Percentiles rank a stretch among this genome's conserved stretches.
Conservation (phyloP, 2,329 filamentous ascomycete species). For the Emmonsiellopsis sp. region DNA sequence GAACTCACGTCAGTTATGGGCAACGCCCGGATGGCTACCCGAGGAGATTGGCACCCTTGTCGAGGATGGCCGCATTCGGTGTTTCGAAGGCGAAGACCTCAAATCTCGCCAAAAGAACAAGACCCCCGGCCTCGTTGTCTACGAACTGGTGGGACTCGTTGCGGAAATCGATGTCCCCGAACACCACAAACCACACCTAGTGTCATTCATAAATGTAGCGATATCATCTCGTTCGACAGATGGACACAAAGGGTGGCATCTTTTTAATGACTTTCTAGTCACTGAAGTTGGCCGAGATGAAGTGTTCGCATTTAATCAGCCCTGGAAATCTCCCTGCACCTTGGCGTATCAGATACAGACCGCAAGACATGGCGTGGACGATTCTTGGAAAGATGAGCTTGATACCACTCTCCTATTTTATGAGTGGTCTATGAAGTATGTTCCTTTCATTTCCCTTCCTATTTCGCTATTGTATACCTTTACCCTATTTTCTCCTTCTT, state of each 20-base stretch:
- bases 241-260: constrained; percentile 69
- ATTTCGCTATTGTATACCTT: background rate
- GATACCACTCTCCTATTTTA: constrained; percentile 79
- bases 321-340: constrained; percentile 88
- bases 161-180: constrained; percentile 81
- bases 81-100: constrained; percentile 87
- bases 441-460: constrained; percentile 5
- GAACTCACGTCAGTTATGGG: constrained; percentile 67
- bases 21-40: constrained; percentile 80
- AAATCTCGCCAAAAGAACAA: constrained; percentile 69
- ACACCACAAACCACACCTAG: constrained; percentile 79
- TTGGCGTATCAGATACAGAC: constrained; percentile 76
- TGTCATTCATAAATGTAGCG: constrained; percentile 78
- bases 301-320: constrained; percentile 76
- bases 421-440: constrained; percentile 50
- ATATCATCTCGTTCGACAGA: constrained; percentile 36
- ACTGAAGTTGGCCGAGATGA: constrained; percentile 70
- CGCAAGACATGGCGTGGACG: constrained; percentile 72
- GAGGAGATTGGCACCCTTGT: constrained; percentile 90
- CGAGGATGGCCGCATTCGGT: constrained; percentile 84
- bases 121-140: constrained; percentile 73
- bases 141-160: constrained; percentile 82
- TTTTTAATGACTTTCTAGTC: constrained; percentile 97
- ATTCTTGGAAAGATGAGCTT: constrained; percentile 73
- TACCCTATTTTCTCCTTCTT: background rate